These are phyloP conservation scores for Stevia rebaudiana DNA, from an alignment of 140 eudicot species.

Conservation along the genomic window DNA sequence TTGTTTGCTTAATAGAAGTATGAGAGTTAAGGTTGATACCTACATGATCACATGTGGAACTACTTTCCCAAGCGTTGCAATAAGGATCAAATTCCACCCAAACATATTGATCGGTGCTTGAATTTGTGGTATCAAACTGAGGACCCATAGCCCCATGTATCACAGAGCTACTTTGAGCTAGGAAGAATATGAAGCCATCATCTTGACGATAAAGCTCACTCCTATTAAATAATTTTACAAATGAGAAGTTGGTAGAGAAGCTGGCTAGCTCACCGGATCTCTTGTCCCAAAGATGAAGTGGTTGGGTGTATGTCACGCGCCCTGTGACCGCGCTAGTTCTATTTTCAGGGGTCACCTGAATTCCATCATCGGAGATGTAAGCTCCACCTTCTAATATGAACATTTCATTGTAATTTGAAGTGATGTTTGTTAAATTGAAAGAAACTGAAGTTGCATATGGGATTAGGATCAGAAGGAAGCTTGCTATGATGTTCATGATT, in stretches of 20 bases:
- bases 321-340: background rate
- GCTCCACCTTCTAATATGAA: background rate
- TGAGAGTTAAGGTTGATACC: conserved; percentile 5
- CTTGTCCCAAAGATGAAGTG: conserved; percentile 19
- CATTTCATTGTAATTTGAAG: background rate
- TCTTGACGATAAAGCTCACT: background rate
- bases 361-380: background rate
- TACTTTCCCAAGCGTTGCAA: background rate
- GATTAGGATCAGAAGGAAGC: background rate
- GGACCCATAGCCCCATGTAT: background rate
- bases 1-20: background rate
- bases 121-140: background rate
- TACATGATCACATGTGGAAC: conserved; percentile 6
- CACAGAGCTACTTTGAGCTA: background rate
- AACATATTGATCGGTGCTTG: background rate
- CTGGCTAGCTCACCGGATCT: conserved; percentile 4
- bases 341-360: conserved; percentile 16
- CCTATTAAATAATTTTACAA: background rate
- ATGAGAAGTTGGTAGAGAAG: conserved; percentile 4
- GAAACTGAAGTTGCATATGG: conserved; percentile 1
- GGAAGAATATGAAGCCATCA: conserved; percentile 12
- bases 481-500: conserved; percentile 5
- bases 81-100: conserved; percentile 9
- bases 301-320: background rate
- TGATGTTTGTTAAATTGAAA: conserved; percentile 7